Evolutionary conservation across 129 eudicot species (phyloP), one percentile per base, ranked within the genome.

Genomic region (Escallonia herrerae): DNA sequence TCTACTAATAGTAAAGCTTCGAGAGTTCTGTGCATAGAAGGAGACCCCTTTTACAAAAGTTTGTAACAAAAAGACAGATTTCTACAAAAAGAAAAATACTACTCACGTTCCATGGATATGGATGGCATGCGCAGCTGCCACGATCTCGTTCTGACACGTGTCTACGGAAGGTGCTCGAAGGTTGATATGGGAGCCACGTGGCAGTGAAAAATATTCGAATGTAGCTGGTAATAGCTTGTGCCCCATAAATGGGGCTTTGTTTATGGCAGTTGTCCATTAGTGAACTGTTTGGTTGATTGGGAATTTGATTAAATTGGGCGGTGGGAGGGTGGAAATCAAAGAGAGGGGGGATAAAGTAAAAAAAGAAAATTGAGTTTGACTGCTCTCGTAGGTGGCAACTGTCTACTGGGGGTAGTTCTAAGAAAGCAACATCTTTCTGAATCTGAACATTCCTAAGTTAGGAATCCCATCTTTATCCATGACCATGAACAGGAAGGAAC

Each of bases 171-270:
- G 14, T 54, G 38, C 13, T 8, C 38, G 33, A 58, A 12, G 62
- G 62, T 38, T 39, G 62, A 58, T 58, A 37, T 8, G 43, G 12
- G 11, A 39, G 7, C 62, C 62, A 58, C 62, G 62, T 58, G 62
- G 62, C 62, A 4, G 3, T n/a, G 14, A 51, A 5, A 22, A 52
- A 5, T 52, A 5, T 8, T 5, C 7, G 0, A n/a, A 12, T 52
- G 57, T 2, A 12, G 57, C 14, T 52, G 57, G 57, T 52, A 0
- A 13, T 52, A 52, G 57, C 57, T 5, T 52, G 11, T 12, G 14
- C 14, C 57, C 57, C 12, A 12, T 52, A n/a, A n/a, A 52, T 5
- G 57, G 14, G 57, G 57, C 14, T 2, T 52, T 52, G 57, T 52
- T 52, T 52, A 45, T 45, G 9, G 49, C 2, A 45, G 6, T 45